Conservation (phyloP, 2,329 filamentous ascomycete genomes). For the Chaetothyriales sp. region DNA sequence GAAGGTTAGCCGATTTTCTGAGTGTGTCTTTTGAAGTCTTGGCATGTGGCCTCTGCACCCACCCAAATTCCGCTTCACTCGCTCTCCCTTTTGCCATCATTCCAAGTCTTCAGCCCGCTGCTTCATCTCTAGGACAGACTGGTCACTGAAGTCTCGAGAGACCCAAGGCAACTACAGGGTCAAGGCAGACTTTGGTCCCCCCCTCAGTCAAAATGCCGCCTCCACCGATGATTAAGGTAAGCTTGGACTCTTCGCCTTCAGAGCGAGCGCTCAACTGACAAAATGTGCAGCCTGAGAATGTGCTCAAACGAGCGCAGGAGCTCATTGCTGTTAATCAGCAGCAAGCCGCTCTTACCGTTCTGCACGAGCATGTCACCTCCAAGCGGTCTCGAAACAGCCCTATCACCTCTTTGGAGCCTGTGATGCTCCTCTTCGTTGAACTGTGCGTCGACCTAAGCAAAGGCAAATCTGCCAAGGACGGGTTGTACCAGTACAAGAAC, state of each 20-base stretch:
- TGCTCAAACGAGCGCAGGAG: constrained; percentile 94
- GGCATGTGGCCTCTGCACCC: not conserved
- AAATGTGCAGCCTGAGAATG: constrained; percentile 94
- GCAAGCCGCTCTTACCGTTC: constrained; percentile 77
- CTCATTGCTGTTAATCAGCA: constrained; percentile 95
- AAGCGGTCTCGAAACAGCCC: constrained; percentile 96
- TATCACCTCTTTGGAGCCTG: constrained; percentile 88
- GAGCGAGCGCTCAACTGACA: not conserved
- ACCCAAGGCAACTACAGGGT: constrained; percentile 7
- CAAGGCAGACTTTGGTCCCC: constrained; percentile 10
- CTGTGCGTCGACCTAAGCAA: constrained; percentile 94
- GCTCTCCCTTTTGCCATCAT: not conserved
- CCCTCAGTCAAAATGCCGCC: constrained; percentile 56
- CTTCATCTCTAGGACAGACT: constrained; percentile 17
- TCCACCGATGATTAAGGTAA: constrained; percentile 45
- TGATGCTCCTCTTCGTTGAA: constrained; percentile 96
- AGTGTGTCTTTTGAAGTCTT: not conserved
- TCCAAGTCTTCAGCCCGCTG: not conserved
- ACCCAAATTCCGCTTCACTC: not conserved
- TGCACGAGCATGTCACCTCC: constrained; percentile 98
- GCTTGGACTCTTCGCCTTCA: not conserved
- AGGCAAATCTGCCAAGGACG: constrained; percentile 96
- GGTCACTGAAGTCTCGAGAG: constrained; percentile 14
- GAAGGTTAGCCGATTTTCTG: not conserved
- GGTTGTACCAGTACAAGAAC: constrained; percentile 99